A percentile compares a stretch with the other conserved stretches of the same genome.
phyloP scores from a whole-genome alignment of 176 grass and related monocot genomes.

The Carex kokanica region DNA sequence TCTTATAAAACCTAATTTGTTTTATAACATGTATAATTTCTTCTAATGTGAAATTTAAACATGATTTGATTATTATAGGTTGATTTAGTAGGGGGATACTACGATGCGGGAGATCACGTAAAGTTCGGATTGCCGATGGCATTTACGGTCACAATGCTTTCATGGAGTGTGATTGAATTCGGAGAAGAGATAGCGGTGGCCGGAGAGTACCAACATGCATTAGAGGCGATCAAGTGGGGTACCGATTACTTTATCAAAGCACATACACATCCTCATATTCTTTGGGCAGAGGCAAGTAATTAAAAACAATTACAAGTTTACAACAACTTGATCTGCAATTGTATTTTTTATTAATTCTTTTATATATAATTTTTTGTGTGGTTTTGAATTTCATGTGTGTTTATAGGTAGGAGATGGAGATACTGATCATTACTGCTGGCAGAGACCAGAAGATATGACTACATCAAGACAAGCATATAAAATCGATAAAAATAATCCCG shows the following conservation, averaged over 20 bases:
- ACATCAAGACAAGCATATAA: conserved; percentile 85
- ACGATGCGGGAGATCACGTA: conserved; percentile 90
- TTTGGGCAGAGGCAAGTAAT: conserved; percentile 75
- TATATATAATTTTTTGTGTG: neutral
- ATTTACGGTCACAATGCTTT: conserved; percentile 88
- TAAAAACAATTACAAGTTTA: neutral
- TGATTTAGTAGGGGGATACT: conserved; percentile 84
- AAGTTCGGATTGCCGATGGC: conserved; percentile 98
- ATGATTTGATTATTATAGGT: conserved; percentile 23
- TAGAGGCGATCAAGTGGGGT: conserved; percentile 96
- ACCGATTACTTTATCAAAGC: conserved; percentile 97
- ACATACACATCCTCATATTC: conserved; percentile 72
- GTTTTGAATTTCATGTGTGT: too few species aligned
- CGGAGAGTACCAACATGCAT: conserved; percentile 51
- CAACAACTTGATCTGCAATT: neutral
- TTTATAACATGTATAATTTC: neutral
- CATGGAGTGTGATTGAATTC: conserved; percentile 79
- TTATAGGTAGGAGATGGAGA: conserved; percentile 92
- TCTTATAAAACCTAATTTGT: neutral
- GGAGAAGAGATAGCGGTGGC: conserved; percentile 47
- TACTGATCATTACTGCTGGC: conserved; percentile 97
- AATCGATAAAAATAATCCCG: conserved; percentile 67
- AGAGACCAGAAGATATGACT: conserved; percentile 93
- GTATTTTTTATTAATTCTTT: neutral
- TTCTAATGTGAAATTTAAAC: conserved; percentile 6